phyloP scores from a whole-genome alignment of 2,329 filamentous ascomycete genomes.

The Didymella glomerata region DNA sequence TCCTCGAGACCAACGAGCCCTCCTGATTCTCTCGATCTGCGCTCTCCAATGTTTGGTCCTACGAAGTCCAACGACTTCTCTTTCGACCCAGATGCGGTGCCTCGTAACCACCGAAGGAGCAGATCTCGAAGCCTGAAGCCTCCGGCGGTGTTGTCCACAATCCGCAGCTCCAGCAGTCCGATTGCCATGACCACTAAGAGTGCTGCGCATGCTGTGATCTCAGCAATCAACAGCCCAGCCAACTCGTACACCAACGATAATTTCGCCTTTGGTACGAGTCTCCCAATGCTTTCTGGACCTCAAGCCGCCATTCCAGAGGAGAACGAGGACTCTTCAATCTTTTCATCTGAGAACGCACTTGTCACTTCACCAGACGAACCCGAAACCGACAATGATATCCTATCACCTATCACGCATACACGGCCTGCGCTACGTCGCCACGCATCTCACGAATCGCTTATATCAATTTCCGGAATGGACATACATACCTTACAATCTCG shows the following conservation, averaged over 20 bases:
- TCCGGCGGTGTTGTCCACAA: conserved; percentile 38
- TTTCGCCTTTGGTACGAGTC: conserved; percentile 38
- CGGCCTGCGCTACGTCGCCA: conserved; percentile 66
- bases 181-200: conserved; percentile 46
- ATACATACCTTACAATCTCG: conserved; percentile 82
- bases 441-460: conserved; percentile 84
- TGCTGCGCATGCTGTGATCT: conserved; percentile 45
- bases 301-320: conserved; percentile 50
- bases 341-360: conserved; percentile 24
- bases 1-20: conserved; percentile 83
- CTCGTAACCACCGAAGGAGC: conserved; percentile 31
- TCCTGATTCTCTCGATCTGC: conserved; percentile 68
- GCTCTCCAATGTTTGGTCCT: conserved; percentile 68
- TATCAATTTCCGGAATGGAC: conserved; percentile 87
- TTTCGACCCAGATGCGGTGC: conserved; percentile 27
- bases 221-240: conserved; percentile 44
- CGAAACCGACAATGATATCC: conserved; percentile 46
- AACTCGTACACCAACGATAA: conserved; percentile 44
- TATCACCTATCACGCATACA: conserved; percentile 47
- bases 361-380: conserved; percentile 34
- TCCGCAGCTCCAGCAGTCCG: conserved; percentile 46
- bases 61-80: conserved; percentile 34
- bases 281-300: conserved; percentile 28
- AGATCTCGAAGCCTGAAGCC: conserved; percentile 43
- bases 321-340: conserved; percentile 37